These are phyloP conservation scores for Immersiporthe knoxdaviesiana DNA, from an alignment of 2,329 filamentous ascomycete species.

Conservation along the genomic window DNA sequence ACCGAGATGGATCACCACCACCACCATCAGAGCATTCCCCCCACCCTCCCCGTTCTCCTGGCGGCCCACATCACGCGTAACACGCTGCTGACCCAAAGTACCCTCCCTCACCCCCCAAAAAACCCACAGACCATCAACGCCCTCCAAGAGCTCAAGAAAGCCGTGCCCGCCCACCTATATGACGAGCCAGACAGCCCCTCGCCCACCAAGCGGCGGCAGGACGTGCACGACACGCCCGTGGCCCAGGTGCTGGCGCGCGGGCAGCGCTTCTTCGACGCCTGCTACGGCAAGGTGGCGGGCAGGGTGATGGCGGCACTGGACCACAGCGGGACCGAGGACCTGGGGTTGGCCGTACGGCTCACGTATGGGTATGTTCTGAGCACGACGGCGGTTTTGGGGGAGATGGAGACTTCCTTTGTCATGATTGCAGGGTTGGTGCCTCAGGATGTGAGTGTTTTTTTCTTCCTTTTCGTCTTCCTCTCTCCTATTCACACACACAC, in stretches of 20 bases:
- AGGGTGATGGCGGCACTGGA: constrained; percentile 54
- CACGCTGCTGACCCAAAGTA: constrained; percentile 37
- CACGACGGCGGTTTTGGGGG: constrained; percentile 49
- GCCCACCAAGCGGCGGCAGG: constrained; percentile 43
- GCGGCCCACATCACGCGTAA: no score
- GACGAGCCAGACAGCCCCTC: constrained; percentile 43
- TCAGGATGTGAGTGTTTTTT: constrained; percentile 47
- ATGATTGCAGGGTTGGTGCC: constrained; percentile 55
- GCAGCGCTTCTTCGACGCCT: constrained; percentile 49
- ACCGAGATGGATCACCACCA: not conserved
- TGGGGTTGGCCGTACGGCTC: constrained; percentile 51
- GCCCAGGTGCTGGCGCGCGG: constrained; percentile 47
- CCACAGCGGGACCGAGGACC: constrained; percentile 52
- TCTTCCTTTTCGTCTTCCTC: not conserved
- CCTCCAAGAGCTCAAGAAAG: constrained; percentile 48
- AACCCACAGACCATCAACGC: constrained; percentile 51
- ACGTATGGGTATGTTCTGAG: constrained; percentile 54
- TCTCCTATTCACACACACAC: no score
- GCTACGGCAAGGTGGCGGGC: constrained; percentile 54
- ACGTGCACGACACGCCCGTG: constrained; percentile 43
- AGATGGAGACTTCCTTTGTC: constrained; percentile 54
- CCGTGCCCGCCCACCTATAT: constrained; percentile 46
- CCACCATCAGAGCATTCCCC: not conserved
- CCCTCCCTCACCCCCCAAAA: no score
- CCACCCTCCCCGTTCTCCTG: not conserved